These are phyloP conservation scores for Fusarium scirpi DNA, from an alignment of 2,329 filamentous ascomycete genomes.

Conservation along the genomic window DNA sequence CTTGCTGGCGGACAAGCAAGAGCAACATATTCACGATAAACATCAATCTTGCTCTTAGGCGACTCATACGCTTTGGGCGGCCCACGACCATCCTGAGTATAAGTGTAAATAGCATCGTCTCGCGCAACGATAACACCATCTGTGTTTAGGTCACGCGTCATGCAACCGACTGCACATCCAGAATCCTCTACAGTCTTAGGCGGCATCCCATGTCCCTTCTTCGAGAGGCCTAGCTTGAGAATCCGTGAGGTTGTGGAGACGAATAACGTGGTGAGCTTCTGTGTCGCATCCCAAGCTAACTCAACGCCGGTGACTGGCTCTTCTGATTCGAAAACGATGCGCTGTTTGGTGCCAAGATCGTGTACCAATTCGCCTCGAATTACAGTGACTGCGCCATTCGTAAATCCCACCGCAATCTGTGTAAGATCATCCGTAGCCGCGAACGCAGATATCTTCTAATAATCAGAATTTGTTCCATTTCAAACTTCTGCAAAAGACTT, in stretches of 20 bases:
- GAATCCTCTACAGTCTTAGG: conserved; percentile 89
- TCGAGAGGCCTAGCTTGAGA: conserved; percentile 86
- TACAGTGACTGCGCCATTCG: conserved; percentile 92
- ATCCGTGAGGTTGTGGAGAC: conserved; percentile 92
- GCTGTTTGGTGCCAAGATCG: conserved; percentile 92
- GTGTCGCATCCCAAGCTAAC: conserved; percentile 67
- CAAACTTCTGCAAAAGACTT: conserved; percentile 42
- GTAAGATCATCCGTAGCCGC: conserved; percentile 87
- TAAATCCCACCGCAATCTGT: conserved; percentile 95
- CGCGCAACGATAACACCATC: conserved; percentile 92
- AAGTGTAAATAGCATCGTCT: conserved; percentile 96
- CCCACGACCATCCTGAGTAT: conserved; percentile 85
- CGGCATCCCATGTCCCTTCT: conserved; percentile 88
- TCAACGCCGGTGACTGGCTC: conserved; percentile 95
- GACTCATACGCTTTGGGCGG: conserved; percentile 93
- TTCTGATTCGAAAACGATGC: conserved; percentile 95
- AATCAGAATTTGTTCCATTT: conserved; percentile 1
- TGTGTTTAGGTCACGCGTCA: conserved; percentile 84
- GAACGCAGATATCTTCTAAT: conserved; percentile 81
- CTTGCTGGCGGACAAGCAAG: conserved; percentile 80
- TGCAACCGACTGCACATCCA: conserved; percentile 93
- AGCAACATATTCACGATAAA: conserved; percentile 87
- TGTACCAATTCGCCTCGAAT: conserved; percentile 95
- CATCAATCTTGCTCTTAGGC: conserved; percentile 82
- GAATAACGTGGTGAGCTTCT: conserved; percentile 80